phyloP scores from a whole-genome alignment of 2,329 filamentous ascomycete genomes.

The Nothophaeocryptopus gaeumannii region DNA sequence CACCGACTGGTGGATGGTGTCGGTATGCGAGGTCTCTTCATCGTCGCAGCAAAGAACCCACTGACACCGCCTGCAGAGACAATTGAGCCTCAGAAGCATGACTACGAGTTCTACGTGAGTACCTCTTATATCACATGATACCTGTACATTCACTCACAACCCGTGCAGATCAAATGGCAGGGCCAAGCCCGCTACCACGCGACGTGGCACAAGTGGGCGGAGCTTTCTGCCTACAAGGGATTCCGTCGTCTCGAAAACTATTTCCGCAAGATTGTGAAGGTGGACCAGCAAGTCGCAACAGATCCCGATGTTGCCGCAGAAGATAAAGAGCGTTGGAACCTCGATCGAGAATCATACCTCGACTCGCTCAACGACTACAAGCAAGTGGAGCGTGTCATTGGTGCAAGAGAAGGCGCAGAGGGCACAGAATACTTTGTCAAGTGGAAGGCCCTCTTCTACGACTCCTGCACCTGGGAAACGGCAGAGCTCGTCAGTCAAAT shows the following conservation, averaged over 20 bases:
- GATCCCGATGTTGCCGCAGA: conserved; percentile 75
- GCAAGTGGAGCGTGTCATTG: conserved; percentile 89
- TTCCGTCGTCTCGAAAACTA: conserved; percentile 93
- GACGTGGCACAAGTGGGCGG: conserved; percentile 83
- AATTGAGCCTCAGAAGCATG: conserved; percentile 57
- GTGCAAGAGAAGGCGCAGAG: conserved; percentile 73
- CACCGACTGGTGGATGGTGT: conserved; percentile 71
- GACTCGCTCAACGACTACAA: conserved; percentile 88
- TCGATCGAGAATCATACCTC: conserved; percentile 88
- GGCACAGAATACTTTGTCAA: conserved; percentile 90
- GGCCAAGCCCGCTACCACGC: conserved; percentile 92
- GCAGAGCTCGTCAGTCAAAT: conserved; percentile 71
- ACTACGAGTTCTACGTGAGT: conserved; percentile 74
- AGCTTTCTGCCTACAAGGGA: conserved; percentile 69
- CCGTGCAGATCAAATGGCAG: conserved; percentile 86
- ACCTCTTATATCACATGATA: conserved; percentile 1
- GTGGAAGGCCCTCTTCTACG: conserved; percentile 82
- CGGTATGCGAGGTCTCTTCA: conserved; percentile 30
- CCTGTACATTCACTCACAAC: conserved; percentile 21
- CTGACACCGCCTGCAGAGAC: conserved; percentile 22
- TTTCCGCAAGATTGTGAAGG: conserved; percentile 75
- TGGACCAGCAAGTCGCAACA: conserved; percentile 72
- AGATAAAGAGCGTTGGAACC: conserved; percentile 86
- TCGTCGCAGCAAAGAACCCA: too few species aligned
- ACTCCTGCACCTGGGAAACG: conserved; percentile 90